Percentiles rank a stretch among this genome's conserved stretches.
Conservation (phyloP, 2,329 filamentous ascomycete species). For the Fusarium stilboides region DNA sequence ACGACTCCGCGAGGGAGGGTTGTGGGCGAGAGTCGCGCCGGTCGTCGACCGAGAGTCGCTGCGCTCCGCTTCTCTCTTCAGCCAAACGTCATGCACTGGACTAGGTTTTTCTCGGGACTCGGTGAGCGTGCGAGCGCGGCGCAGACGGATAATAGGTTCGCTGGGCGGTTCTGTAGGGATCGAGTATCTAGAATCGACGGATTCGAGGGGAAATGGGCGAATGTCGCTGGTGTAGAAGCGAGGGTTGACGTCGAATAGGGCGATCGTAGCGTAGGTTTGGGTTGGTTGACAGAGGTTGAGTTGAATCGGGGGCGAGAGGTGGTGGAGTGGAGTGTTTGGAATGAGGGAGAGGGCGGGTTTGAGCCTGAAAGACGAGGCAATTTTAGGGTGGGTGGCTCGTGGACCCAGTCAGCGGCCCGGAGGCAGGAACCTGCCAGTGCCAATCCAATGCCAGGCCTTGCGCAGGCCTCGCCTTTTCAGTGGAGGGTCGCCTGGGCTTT, state of each 20-base stretch:
- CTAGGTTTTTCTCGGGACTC: constrained; percentile 48
- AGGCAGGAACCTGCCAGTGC: constrained; percentile 33
- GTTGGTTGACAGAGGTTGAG: constrained; percentile 51
- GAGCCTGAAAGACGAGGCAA: constrained; percentile 55
- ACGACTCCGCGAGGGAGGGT: constrained; percentile 54
- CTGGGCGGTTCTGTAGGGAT: constrained; percentile 9
- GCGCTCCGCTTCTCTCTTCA: constrained; percentile 52
- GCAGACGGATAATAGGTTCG: constrained; percentile 33
- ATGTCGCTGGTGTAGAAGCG: constrained; percentile 46
- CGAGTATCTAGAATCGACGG: constrained; percentile 32
- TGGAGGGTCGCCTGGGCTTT: no score
- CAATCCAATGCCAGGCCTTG: constrained; percentile 28
- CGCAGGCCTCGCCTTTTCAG: constrained; percentile 2
- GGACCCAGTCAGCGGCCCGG: constrained; percentile 27
- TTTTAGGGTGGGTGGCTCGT: constrained; percentile 25
- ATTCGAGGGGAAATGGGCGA: constrained; percentile 39
- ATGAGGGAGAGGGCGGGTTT: constrained; percentile 49
- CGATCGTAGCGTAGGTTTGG: constrained; percentile 47
- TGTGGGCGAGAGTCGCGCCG: constrained; percentile 53
- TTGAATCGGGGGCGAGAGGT: constrained; percentile 51
- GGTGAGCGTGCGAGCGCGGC: constrained; percentile 35
- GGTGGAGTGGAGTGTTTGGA: constrained; percentile 51
- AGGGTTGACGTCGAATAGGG: constrained; percentile 46
- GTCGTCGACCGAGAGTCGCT: constrained; percentile 54
- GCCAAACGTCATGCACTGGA: constrained; percentile 52